These are phyloP conservation scores for Cucumis sativus DNA, from an alignment of 306 rosid genomes.

Conservation along the genomic window Cucumber_9930_V3 NC_026655.2:26669001-26669500, in stretches of 20 bases:
- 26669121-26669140: neutral
- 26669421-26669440: constrained; percentile 71
- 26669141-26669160: neutral
- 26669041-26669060: neutral
- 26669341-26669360: constrained; percentile 78
- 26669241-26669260: constrained; percentile 32
- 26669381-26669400: constrained; percentile 77
- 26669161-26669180: neutral
- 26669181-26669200: neutral
- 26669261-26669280: constrained; percentile 51
- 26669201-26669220: neutral
- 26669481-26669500: neutral
- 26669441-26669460: constrained; percentile 29
- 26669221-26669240: neutral
- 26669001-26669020: neutral
- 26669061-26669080: neutral
- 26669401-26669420: constrained; percentile 67
- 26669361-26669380: constrained; percentile 68
- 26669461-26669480: neutral
- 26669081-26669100: neutral
- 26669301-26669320: constrained; percentile 87
- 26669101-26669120: neutral
- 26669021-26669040: neutral
- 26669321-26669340: constrained; percentile 70
- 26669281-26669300: constrained; percentile 67